phyloP scores from a whole-genome alignment of 1,284 basidiomycete genomes.

The Puccinia coronata region DNA sequence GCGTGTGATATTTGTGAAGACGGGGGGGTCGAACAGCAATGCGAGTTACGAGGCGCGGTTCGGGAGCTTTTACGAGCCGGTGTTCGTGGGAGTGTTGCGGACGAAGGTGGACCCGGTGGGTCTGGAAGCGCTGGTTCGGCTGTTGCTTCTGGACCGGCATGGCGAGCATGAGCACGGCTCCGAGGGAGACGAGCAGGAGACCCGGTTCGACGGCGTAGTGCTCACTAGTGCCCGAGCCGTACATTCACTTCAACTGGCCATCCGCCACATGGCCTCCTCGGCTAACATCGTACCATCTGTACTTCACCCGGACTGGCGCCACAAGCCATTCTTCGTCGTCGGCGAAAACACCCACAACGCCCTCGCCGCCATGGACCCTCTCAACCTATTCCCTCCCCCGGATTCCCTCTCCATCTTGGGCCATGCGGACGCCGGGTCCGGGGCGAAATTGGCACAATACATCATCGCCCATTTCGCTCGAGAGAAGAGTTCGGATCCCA shows the following conservation, averaged over 20 bases:
- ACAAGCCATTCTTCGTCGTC: slow-evolving; percentile 26
- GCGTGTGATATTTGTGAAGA: not conserved
- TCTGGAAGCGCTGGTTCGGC: not conserved
- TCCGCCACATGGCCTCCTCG: not conserved
- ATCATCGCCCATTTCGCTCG: not conserved
- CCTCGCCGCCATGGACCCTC: not conserved
- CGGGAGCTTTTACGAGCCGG: too few species aligned
- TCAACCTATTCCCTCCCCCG: too few species aligned
- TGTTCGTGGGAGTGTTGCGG: not conserved
- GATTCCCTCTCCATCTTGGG: not conserved
- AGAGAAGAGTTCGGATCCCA: too few species aligned
- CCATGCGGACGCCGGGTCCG: not conserved
- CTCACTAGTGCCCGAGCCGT: not conserved
- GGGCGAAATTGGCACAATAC: not conserved
- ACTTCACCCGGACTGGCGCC: too few species aligned
- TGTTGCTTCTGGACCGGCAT: too few species aligned
- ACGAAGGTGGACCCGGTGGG: not conserved
- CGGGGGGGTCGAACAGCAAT: too few species aligned
- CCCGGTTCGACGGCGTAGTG: not conserved
- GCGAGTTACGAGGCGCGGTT: too few species aligned
- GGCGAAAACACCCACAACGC: not conserved
- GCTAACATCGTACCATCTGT: not conserved
- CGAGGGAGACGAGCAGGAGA: not conserved
- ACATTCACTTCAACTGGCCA: slow-evolving; percentile 10
- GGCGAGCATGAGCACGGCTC: not conserved